A percentile compares a stretch with the other conserved stretches of the same genome.
Evolutionary conservation across 495 filamentous ascomycete genomes (phyloP).

Genomic region (Aspergillus hancockii): DNA sequence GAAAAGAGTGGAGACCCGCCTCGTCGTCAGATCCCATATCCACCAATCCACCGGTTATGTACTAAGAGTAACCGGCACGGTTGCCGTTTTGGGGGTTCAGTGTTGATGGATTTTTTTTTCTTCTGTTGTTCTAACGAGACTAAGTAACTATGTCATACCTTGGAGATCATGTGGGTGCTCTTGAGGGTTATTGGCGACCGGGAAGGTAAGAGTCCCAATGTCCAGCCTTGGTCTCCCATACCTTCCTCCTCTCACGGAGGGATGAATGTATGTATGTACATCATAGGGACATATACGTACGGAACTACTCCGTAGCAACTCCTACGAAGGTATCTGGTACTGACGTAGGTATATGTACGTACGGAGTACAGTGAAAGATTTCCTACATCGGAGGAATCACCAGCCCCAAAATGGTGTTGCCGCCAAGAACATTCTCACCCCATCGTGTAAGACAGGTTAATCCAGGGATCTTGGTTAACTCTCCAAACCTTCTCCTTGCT

Average conservation of each 20-base stretch:
- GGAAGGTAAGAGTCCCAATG: not conserved
- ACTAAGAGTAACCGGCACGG: not conserved
- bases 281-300: not conserved
- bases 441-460: slow-evolving; percentile 2
- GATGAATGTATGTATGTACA: not conserved
- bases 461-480: slow-evolving; percentile 1
- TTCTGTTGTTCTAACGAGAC: not conserved
- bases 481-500: slow-evolving; percentile 3
- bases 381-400: slow-evolving; percentile 12
- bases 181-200: not conserved
- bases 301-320: no score
- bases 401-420: slow-evolving; percentile 5
- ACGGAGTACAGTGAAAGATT: not conserved
- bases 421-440: slow-evolving; percentile 9
- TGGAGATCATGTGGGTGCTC: not conserved
- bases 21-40: slow-evolving; percentile 9
- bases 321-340: not conserved
- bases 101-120: not conserved
- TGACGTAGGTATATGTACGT: not conserved
- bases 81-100: not conserved
- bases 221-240: not conserved
- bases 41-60: not conserved
- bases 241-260: not conserved
- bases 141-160: not conserved
- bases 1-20: slow-evolving; percentile 13